Percentiles rank a stretch among this genome's conserved stretches.
phyloP scores from a whole-genome alignment of 2,329 filamentous ascomycete species.

The Monilinia polystroma region DNA sequence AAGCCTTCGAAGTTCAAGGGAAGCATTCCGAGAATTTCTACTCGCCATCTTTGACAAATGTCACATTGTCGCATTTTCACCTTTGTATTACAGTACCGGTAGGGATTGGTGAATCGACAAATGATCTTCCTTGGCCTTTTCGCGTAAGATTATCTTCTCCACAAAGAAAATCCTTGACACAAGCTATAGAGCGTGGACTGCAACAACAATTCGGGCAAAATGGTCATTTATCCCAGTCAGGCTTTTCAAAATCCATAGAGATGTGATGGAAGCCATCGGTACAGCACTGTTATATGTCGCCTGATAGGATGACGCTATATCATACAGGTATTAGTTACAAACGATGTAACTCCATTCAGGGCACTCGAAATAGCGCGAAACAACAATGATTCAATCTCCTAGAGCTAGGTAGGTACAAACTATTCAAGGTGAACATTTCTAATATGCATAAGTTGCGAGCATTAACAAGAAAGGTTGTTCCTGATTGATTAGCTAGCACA shows the following conservation, averaged over 20 bases:
- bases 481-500: not conserved
- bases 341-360: not conserved
- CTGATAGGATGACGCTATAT: not conserved
- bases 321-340: not conserved
- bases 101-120: not conserved
- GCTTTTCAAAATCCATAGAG: not conserved
- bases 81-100: not conserved
- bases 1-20: not conserved
- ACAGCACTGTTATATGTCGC: not conserved
- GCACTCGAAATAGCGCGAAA: not conserved
- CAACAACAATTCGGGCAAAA: not conserved
- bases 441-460: conserved; percentile 6
- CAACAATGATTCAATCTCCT: not conserved
- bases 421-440: conserved; percentile 6
- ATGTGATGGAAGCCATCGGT: no score
- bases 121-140: conserved; percentile 8
- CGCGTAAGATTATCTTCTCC: conserved; percentile 7
- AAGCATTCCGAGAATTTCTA: not conserved
- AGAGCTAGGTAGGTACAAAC: not conserved
- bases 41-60: not conserved
- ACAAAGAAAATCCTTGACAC: not conserved
- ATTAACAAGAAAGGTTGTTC: not conserved
- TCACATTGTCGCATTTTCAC: not conserved
- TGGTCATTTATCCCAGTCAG: not conserved
- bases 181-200: not conserved